Percentiles rank a stretch among this genome's conserved stretches.
phyloP scores from a whole-genome alignment of 2,329 filamentous ascomycete species.

The Phaeosphaeriaceae sp. region DNA sequence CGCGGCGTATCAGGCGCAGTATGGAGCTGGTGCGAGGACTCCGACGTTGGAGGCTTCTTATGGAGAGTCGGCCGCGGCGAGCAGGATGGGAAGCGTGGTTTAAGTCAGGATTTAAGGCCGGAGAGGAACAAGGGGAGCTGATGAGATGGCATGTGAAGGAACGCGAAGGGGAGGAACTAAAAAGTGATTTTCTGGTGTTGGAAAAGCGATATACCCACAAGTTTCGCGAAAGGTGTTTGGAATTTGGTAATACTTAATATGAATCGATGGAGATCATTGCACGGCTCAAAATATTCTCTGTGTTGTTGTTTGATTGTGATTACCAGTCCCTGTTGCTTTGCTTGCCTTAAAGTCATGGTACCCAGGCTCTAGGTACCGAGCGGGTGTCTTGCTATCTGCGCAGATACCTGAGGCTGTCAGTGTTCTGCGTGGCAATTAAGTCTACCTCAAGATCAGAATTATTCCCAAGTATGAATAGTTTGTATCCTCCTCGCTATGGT shows the following conservation, averaged over 20 bases:
- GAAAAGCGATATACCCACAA: not conserved
- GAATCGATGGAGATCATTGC: not conserved
- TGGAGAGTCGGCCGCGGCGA: not conserved
- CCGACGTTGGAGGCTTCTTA: not conserved
- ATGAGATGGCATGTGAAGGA: not conserved
- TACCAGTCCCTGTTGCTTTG: too few species aligned
- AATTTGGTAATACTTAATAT: not conserved
- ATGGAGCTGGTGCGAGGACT: constrained; percentile 18
- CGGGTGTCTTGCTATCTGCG: too few species aligned
- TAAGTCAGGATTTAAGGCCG: too few species aligned
- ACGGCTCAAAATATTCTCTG: too few species aligned
- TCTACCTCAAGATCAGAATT: too few species aligned
- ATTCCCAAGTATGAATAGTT: too few species aligned
- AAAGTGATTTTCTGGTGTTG: not conserved
- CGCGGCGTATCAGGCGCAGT: constrained; percentile 33
- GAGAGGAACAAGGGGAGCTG: not conserved
- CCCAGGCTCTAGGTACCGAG: too few species aligned
- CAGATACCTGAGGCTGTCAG: too few species aligned
- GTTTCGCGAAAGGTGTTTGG: not conserved
- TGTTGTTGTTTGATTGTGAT: too few species aligned
- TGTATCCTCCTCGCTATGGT: too few species aligned
- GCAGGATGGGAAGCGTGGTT: not conserved
- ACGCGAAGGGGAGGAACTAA: not conserved
- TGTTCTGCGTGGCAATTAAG: too few species aligned
- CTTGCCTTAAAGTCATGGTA: too few species aligned